Evolutionary conservation across 106 monocot genomes (phyloP), one percentile per base, ranked within the genome.

Genomic region (Posidonia australis): DNA sequence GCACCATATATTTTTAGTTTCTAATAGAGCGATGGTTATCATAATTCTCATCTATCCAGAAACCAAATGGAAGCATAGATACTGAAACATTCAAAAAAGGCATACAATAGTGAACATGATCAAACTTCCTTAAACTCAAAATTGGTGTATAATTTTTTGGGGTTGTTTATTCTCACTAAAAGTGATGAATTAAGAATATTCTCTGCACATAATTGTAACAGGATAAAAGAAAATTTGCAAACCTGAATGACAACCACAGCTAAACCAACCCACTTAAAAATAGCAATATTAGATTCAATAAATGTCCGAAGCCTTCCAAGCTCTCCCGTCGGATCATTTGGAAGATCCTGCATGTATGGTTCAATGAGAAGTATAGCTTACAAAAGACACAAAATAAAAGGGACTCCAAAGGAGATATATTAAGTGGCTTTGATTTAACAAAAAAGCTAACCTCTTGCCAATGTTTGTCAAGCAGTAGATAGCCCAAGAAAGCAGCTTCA

Each of bases 211-310:
- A 3, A 1, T 3, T 4, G n/a, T n/a, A n/a, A n/a, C n/a, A n/a
- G n/a, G n/a, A n/a, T n/a, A n/a, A 55, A 26, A 13, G 21, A 7
- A 55, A 17, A 22, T 22, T 22, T 12, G 10, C n/a, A 44, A 68
- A 88, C 88, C 84, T 88, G 88, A 62, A 84, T 69, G 51, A 75
- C 45, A 77, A 84, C 48, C 60, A 88, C 54, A 20, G 53, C 28
- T 30, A 75, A 17, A 19, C 60, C 76, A 67, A 54, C 69, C 76
- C 72, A 81, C 21, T 72, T 81, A 56, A 54, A 81, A 9, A 79
- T 41, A 42, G 76, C 81, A 4, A 74, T 32, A 71, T 88, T 88
- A 27, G 72, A 64, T 74, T 74, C 65, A 28, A 84, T 62, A 62
- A 84, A 84, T 71, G 70, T 57, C 30, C 63, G 68, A 54, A 88